Percentiles rank a stretch among this genome's conserved stretches.
These are phyloP conservation scores for Clausena lansium DNA, from an alignment of 345 rosid species.

Conservation along the genomic window DNA sequence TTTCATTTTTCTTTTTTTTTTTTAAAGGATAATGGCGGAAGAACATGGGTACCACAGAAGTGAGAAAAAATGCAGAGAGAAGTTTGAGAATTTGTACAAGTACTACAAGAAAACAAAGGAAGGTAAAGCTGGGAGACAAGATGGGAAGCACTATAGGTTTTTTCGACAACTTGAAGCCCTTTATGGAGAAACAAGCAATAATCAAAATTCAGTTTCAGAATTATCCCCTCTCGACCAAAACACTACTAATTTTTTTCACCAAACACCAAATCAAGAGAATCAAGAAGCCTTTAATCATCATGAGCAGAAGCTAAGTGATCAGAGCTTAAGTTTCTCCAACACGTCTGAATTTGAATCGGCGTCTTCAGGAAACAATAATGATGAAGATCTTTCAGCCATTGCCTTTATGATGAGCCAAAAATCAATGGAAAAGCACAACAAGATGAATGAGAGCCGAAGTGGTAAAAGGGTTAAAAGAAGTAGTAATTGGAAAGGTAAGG, in stretches of 20 bases:
- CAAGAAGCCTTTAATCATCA: conserved; percentile 17
- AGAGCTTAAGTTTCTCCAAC: conserved; percentile 46
- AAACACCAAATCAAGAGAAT: conserved; percentile 18
- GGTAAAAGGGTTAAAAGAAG: conserved; percentile 20
- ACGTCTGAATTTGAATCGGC: conserved; percentile 54
- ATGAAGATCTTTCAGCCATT: conserved; percentile 47
- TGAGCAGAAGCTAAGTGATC: conserved; percentile 16
- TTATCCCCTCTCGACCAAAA: conserved; percentile 16
- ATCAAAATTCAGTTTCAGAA: conserved; percentile 19
- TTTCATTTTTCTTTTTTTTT: neutral
- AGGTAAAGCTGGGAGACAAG: conserved; percentile 58
- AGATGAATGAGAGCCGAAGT: conserved; percentile 18
- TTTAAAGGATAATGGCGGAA: conserved; percentile 48
- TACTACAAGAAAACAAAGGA: conserved; percentile 67
- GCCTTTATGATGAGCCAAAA: conserved; percentile 46
- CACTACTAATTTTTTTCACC: conserved; percentile 13
- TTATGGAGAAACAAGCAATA: conserved; percentile 37
- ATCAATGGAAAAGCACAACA: conserved; percentile 28
- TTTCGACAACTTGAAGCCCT: conserved; percentile 63
- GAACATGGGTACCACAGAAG: conserved; percentile 57
- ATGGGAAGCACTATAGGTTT: conserved; percentile 59
- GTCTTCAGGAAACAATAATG: conserved; percentile 41
- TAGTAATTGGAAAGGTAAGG: conserved; percentile 37
- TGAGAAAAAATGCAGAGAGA: conserved; percentile 64
- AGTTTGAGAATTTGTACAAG: conserved; percentile 63